phyloP scores from a whole-genome alignment of 345 rosid genomes.

The Salix viminalis region DNA sequence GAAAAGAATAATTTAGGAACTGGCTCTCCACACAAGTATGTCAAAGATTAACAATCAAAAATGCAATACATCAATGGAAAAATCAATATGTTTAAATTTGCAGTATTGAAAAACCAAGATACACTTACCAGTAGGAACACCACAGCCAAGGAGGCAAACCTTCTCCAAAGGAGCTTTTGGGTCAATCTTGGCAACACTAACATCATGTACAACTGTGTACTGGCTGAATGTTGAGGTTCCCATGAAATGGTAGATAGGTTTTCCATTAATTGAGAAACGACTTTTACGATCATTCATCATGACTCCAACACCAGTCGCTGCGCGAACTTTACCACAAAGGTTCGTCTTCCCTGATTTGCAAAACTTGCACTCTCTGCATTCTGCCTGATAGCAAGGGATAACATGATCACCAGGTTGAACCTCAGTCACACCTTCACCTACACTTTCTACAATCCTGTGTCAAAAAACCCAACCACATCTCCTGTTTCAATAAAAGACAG shows the following conservation, averaged over 20 bases:
- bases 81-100: not conserved
- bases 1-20: not conserved
- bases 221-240: conserved; percentile 98
- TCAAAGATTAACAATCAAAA: not conserved
- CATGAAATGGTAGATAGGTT: conserved; percentile 92
- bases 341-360: conserved; percentile 98
- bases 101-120: not conserved
- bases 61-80: not conserved
- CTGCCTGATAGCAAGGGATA: conserved; percentile 99
- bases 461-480: conserved; percentile 7
- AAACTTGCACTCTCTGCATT: conserved; percentile 94
- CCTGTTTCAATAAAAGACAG: not conserved
- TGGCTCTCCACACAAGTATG: not conserved
- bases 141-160: conserved; percentile 99
- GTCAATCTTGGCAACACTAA: conserved; percentile 94
- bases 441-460: conserved; percentile 84
- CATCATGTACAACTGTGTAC: conserved; percentile 95
- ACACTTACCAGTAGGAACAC: conserved; percentile 88
- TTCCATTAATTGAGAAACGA: conserved; percentile 85
- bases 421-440: conserved; percentile 93
- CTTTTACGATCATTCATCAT: conserved; percentile 89
- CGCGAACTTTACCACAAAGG: conserved; percentile 89
- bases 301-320: conserved; percentile 91
- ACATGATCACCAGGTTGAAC: conserved; percentile 95
- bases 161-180: conserved; percentile 90